phyloP scores from a whole-genome alignment of 2,329 filamentous ascomycete species.

The Didymella lethalis region DNA sequence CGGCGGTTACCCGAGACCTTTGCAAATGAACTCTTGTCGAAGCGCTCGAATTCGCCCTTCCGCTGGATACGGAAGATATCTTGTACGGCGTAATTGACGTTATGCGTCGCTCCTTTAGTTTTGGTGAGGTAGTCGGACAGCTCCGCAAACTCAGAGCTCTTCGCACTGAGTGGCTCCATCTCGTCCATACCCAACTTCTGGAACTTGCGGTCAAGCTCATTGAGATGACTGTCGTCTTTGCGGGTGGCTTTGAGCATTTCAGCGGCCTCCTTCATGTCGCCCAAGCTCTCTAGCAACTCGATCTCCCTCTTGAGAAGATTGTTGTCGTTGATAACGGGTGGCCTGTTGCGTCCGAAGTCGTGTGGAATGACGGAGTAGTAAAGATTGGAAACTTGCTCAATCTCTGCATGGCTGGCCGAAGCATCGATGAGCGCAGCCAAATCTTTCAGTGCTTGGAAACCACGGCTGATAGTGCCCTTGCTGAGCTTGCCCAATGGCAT shows the following conservation, averaged over 20 bases:
- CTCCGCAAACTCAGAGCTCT: slow-evolving; percentile 68
- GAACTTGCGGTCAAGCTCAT: slow-evolving; percentile 77
- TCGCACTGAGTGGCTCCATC: slow-evolving; percentile 72
- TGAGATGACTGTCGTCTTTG: slow-evolving; percentile 59
- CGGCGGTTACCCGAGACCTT: slow-evolving; percentile 70
- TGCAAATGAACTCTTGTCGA: slow-evolving; percentile 64
- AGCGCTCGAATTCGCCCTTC: slow-evolving; percentile 73
- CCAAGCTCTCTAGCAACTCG: slow-evolving; percentile 79
- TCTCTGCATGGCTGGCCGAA: slow-evolving; percentile 59
- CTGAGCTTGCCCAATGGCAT: slow-evolving; percentile 85
- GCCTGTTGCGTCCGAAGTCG: slow-evolving; percentile 75
- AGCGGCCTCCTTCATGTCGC: slow-evolving; percentile 83
- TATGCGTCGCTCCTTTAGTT: slow-evolving; percentile 73
- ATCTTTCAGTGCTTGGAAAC: slow-evolving; percentile 79
- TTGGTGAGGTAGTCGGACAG: slow-evolving; percentile 72
- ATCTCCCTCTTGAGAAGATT: slow-evolving; percentile 75
- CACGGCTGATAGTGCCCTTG: slow-evolving; percentile 76
- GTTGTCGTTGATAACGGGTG: slow-evolving; percentile 69
- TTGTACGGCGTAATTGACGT: slow-evolving; percentile 66
- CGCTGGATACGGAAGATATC: slow-evolving; percentile 87
- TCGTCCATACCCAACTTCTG: slow-evolving; percentile 74
- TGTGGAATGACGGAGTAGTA: slow-evolving; percentile 88
- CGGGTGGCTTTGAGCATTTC: slow-evolving; percentile 75
- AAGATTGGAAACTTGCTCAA: slow-evolving; percentile 73
- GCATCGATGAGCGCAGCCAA: slow-evolving; percentile 72